Evolutionary conservation across 169 alveolate species (phyloP), one percentile per base, ranked within the genome.

Genomic region (Theileria sp.): DNA sequence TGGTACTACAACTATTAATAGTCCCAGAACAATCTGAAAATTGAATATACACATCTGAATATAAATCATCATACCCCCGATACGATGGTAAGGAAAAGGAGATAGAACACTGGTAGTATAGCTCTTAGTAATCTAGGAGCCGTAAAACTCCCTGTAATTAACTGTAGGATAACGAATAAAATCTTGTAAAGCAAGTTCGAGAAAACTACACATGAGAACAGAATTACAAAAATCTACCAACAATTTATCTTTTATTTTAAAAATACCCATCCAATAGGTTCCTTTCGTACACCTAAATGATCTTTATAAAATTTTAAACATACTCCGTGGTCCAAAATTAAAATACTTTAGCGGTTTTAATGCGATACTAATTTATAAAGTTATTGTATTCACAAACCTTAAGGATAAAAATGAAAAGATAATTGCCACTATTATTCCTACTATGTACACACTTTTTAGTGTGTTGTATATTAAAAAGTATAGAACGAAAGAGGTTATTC

Each of bases 251-350:
- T 7, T 7, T 38, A 32, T 19, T 17, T 21, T 17, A 34, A 61
- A 32, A 49, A 13, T 79, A 85, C 91, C 91, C 91, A 85, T 54
- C 91, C 91, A 19, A 85, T 75, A 7, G 91, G 91, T 60, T 85
- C 87, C 79, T 85, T 78, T 51, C 85, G 34, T 12, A 85, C 65
- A 51, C 60, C 91, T 85, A 62, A 17, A 15, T 25, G 32, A 6
- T 21, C 0, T n/a, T 71, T 34, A 0, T 60, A 13, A 58, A 51
- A n/a, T 19, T 25, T 3, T 15, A 7, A 66, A 75, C 91, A 8
- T 64, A 85, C 91, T 66, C 25, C 80, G 65, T 8, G 85, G 82
- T 15, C 83, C 70, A 19, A 85, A 26, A 15, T 86, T 77, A 25
- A 85, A 74, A n/a, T 38, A 49, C 28, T 75, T 26, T 30, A 85